Percentiles rank a stretch among this genome's conserved stretches.
Conservation (phyloP, 1,139 yeast genomes). For the Geotrichum restrictum region DNA sequence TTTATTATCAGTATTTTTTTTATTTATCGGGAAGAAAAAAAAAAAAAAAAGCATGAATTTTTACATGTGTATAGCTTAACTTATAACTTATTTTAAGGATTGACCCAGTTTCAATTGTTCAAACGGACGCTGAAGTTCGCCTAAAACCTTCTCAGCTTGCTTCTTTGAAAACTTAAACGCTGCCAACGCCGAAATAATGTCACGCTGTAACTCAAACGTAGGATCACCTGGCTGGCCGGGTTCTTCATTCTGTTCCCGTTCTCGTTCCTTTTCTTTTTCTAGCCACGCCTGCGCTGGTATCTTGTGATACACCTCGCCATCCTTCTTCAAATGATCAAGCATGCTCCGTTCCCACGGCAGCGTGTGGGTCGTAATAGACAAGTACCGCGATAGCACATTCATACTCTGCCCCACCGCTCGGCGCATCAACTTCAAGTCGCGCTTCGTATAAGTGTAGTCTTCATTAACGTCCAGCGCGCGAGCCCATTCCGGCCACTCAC, state of each 20-base stretch:
- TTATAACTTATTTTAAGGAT: no score
- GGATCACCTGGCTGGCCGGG: not conserved
- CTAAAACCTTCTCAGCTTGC: not conserved
- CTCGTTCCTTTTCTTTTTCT: no score
- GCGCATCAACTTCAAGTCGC: slow-evolving; percentile 42
- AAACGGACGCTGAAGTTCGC: slow-evolving; percentile 5
- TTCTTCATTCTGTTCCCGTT: not conserved
- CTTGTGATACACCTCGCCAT: slow-evolving; percentile 3
- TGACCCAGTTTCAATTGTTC: not conserved
- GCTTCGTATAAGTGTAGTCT: slow-evolving; percentile 43
- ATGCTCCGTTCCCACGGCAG: slow-evolving; percentile 16
- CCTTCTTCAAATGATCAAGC: slow-evolving; percentile 1
- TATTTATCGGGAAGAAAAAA: not conserved
- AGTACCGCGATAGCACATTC: slow-evolving; percentile 24
- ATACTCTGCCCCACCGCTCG: slow-evolving; percentile 39
- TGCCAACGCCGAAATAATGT: not conserved
- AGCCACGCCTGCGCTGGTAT: not conserved
- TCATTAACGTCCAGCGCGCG: slow-evolving; percentile 50
- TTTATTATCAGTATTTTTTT: not conserved
- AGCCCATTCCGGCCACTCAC: slow-evolving; percentile 46
- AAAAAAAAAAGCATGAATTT: no score
- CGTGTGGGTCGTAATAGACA: slow-evolving; percentile 2
- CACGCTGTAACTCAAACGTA: not conserved
- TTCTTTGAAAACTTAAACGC: not conserved
- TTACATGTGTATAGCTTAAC: no score